Percentiles rank a stretch among this genome's conserved stretches.
phyloP scores from a whole-genome alignment of 202 grass and related monocot species.

The Bolboschoenoplectus hybrid region DNA sequence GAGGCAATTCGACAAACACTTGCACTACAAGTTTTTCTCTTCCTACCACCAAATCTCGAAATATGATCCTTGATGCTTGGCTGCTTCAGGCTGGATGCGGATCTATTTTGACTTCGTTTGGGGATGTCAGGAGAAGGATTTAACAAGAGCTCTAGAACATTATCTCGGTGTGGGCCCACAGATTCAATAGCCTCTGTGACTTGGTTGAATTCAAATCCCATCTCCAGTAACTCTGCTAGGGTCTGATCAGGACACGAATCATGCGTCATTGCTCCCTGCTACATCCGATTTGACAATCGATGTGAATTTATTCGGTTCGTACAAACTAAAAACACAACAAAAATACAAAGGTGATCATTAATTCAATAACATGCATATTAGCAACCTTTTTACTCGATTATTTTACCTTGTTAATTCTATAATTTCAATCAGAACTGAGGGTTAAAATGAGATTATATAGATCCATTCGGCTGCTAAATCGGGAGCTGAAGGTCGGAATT shows the following conservation, averaged over 20 bases:
- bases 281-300: neutral
- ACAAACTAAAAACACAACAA: neutral
- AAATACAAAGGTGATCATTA: neutral
- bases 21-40: slow-evolving; percentile 32
- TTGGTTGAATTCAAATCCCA: slow-evolving; percentile 79
- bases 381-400: neutral
- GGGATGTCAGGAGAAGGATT: slow-evolving; percentile 33
- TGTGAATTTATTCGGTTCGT: neutral
- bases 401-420: neutral
- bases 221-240: slow-evolving; percentile 77
- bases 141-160: slow-evolving; percentile 67
- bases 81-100: slow-evolving; percentile 49
- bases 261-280: neutral
- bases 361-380: neutral
- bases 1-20: slow-evolving; percentile 40
- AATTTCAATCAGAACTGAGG: neutral
- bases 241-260: slow-evolving; percentile 52
- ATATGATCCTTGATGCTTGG: slow-evolving; percentile 64
- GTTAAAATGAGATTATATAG: neutral
- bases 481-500: neutral
- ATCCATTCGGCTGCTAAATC: neutral
- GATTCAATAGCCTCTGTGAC: slow-evolving; percentile 57
- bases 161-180: slow-evolving; percentile 50
- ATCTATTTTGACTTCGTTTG: neutral
- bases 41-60: slow-evolving; percentile 27